Percentiles rank a stretch among this genome's conserved stretches.
phyloP scores from a whole-genome alignment of 768 basidiomycete genomes.

The Arthromyces matolae region DNA sequence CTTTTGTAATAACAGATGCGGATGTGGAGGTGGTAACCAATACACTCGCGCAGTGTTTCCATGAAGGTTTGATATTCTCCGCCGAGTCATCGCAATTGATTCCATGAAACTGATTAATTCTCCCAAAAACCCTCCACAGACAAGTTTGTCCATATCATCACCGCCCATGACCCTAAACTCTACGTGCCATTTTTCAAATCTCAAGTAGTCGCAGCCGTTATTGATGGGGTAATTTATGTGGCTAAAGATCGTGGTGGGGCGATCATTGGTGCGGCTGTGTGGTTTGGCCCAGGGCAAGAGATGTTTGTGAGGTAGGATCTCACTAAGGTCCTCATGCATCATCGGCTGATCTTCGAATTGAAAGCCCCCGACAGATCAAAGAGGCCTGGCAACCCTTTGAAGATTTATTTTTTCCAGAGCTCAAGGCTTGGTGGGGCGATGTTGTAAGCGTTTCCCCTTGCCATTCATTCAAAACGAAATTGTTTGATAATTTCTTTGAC shows the following conservation, averaged over 20 bases:
- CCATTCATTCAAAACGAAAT: not conserved
- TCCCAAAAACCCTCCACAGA: too few relatives aligned
- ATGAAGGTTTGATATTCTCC: slow-evolving; percentile 8
- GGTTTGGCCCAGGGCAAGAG: slow-evolving; percentile 20
- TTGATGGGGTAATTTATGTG: slow-evolving; percentile 18
- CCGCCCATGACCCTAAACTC: slow-evolving; percentile 8
- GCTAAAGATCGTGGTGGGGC: slow-evolving; percentile 12
- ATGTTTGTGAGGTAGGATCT: slow-evolving; percentile 11
- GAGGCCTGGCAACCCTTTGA: slow-evolving; percentile 9
- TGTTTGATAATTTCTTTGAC: not conserved
- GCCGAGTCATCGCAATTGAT: not conserved
- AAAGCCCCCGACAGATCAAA: slow-evolving; percentile 3
- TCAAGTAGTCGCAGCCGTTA: slow-evolving; percentile 11
- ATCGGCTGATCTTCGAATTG: not conserved
- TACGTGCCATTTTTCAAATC: slow-evolving; percentile 13
- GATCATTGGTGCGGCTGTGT: slow-evolving; percentile 15
- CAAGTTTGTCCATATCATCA: slow-evolving; percentile 11
- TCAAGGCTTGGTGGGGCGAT: slow-evolving; percentile 12
- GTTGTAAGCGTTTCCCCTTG: not conserved
- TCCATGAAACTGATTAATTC: not conserved
- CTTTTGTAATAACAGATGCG: too few relatives aligned
- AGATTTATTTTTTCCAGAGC: slow-evolving; percentile 8
- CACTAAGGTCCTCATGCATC: not conserved
- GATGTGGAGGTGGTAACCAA: slow-evolving; percentile 8
- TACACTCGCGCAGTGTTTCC: slow-evolving; percentile 10